Evolutionary conservation across 768 basidiomycete species (phyloP), one percentile per base, ranked within the genome.

Genomic region (Crassisporium funariophilum): DNA sequence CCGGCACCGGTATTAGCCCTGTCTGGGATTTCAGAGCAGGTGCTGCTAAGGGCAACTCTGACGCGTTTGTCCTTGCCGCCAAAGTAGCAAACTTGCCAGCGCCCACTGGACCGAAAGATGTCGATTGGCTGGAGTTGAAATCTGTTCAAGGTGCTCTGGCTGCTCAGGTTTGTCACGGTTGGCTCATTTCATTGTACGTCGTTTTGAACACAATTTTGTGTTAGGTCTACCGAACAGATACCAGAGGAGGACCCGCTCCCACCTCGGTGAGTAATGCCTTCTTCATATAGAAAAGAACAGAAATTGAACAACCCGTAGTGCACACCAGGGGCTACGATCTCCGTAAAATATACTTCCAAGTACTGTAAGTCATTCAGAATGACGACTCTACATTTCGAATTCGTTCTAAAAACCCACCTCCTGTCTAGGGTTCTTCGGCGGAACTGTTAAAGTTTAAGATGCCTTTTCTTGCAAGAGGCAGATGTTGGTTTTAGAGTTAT

Each of bases 71-170:
- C 19, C 58, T 79, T 22, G 81, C 63, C 8, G 69, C 71, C 11
- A 77, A 72, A 55, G 58, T 61, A 15, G 74, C 63, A 0, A 64
- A 68, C 44, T 41, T 82, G 5, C 55, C 71, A 4, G 69, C 78
- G 1, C 76, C 78, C 4, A 66, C 65, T 4, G 66, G 72, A 15
- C 35, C 58, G 1, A 42, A 60, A 24, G 74, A 84, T 54, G 69
- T 86, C 19, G 78, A 82, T 49, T 84, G 80, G 78, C 64, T 85
- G 4, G 62, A 73, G 52, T 57, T 88, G 16, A 69, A 64, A n/a
- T 58, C 52, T 19, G 64, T 79, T 4, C 39, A 70, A 20, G 85
- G 83, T 1, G 55, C 63, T 2, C 62, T 84, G 25, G 82, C 83
- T 0, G 70, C 62, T 23, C 56, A 68, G 46, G 64, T 84, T 2